Evolutionary conservation across 2,329 filamentous ascomycete genomes (phyloP), one percentile per base, ranked within the genome.

Genomic region (Fusarium setosum): DNA sequence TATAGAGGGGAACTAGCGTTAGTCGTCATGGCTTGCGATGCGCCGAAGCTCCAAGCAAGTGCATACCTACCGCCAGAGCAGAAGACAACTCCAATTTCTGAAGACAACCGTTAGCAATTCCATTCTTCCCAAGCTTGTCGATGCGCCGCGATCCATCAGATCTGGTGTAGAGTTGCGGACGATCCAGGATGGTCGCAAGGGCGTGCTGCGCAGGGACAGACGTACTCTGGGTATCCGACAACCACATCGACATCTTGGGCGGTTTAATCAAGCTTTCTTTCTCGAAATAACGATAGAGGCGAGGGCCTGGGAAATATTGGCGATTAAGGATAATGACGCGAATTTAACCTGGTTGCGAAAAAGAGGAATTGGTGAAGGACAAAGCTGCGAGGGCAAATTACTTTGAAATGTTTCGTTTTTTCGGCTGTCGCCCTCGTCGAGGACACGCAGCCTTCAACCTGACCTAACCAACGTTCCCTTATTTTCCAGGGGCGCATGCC

Each of bases 61-160:
- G 69, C 70, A 72, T 79, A 91, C 92, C 72, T 90, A 97, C 94
- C 95, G 75, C 94, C 95, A 75, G 93, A 96, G 86, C 96, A 98
- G 84, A 99, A 99, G 77, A 94, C 93, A 65, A 97, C 94, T 72
- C 96, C 96, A 74, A 98, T 92, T 81, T 99, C 96, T 98, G 74
- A 72, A 47, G n/a, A 57, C 32, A 59, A 54, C 10, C 17, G 74
- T 82, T 59, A 82, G 78, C 66, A 52, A 68, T 47, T 35, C 11
- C 17, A 13, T 24, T 50, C 11, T 26, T 17, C 17, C 26, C 38
- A 50, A 23, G n/a, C 12, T 32, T 35, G 21, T 34, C 29, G 13
- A 23, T 35, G 38, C 40, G 37, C 24, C 20, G 38, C 42, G 38
- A 53, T 54, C 49, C 60, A 50, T 40, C 31, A 21, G 20, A 18